Evolutionary conservation across 192 early-diverging fungal species (phyloP), one percentile per base, ranked within the genome.

Genomic region (Podila epigama): DNA sequence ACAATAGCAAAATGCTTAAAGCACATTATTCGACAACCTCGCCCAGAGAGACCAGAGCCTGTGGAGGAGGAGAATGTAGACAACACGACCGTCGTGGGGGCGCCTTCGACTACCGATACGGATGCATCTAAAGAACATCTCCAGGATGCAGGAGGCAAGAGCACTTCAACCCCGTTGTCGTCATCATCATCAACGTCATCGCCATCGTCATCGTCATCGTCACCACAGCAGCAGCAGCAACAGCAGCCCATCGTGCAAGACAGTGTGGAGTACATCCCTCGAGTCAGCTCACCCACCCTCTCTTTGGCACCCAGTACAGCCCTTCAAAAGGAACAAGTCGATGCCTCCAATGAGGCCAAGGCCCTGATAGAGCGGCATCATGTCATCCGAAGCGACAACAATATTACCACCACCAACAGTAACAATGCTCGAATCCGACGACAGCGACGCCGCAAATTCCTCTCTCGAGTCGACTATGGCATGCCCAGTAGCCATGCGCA

Each of bases 401-500:
- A n/a, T n/a, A n/a, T n/a, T n/a, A n/a, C n/a, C n/a, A n/a, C n/a
- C n/a, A n/a, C n/a, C n/a, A n/a, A n/a, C n/a, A n/a, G n/a, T n/a
- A 66, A 27, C 31, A 27, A 25, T 0, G 60, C 62, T 13, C 68
- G 79, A 5, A 63, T 69, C 41, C 82, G 71, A 5, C 68, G 75
- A 20, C 63, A 68, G 20, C 33, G 60, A 20, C 68, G 69, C 8
- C 79, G 75, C 31, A 70, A 44, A 37, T 37, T 69, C 15, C 59
- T 72, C 51, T 60, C 70, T 5, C 71, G 70, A 2, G 75, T 81
- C 13, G 79, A 83, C n/a, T 92, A 93, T 66, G 92, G 90, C 6
- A 93, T 93, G 92, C 92, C 92, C 28, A 87, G 84, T 25, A 85
- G 84, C 52, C 92, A 93, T 66, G 70, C 88, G 25, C 90, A 93